Conservation (phyloP, 2,329 filamentous ascomycete genomes). For the Seiridium cupressi region DNA sequence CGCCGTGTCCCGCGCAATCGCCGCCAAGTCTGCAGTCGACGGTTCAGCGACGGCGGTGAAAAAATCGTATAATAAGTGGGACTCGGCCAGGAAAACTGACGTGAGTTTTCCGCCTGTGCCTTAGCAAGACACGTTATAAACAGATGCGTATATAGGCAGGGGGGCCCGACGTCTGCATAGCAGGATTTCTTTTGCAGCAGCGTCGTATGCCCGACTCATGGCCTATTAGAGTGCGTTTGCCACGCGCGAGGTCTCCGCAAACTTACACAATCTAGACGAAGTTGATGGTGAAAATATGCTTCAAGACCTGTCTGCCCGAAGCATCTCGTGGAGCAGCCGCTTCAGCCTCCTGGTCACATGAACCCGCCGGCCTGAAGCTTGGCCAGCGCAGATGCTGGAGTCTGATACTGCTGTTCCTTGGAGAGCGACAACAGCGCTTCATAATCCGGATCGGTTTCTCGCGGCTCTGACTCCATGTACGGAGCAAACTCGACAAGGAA, state of each 20-base stretch:
- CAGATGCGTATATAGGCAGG: neutral
- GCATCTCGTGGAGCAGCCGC: neutral
- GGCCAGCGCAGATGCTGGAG: neutral
- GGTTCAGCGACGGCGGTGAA: neutral
- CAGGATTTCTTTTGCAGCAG: neutral
- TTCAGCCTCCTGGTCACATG: neutral
- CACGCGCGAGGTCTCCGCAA: neutral
- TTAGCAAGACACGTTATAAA: neutral
- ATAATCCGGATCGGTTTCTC: conserved; percentile 19
- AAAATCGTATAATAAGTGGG: neutral
- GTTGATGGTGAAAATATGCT: neutral
- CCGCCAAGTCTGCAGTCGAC: conserved; percentile 1
- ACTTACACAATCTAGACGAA: neutral
- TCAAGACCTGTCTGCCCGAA: neutral
- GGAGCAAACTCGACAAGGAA: conserved; percentile 32
- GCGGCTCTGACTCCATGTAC: conserved; percentile 19
- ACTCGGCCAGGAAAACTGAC: neutral
- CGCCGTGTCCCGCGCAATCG: neutral
- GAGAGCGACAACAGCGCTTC: conserved; percentile 19
- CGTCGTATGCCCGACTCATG: neutral
- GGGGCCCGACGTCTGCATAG: neutral
- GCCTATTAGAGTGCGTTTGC: too few species aligned
- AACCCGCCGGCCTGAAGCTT: too few species aligned
- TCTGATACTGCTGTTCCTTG: conserved; percentile 8
- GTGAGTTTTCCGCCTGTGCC: neutral